Conservation (phyloP, 2,329 filamentous ascomycete species). For the Fusarium virguliforme region DNA sequence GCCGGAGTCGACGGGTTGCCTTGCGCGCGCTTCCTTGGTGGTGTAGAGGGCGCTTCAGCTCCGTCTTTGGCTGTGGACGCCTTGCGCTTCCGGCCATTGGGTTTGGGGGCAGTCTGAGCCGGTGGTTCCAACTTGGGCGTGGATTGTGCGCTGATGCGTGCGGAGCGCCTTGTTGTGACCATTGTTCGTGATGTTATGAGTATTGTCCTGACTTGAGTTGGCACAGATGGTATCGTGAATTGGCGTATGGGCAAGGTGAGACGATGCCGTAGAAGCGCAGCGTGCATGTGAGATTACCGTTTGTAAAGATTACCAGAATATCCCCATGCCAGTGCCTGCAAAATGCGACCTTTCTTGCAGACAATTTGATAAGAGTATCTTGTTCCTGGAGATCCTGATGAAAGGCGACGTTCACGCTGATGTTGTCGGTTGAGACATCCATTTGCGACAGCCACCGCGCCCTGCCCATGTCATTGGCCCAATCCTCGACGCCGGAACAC, state of each 20-base stretch:
- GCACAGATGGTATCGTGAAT: slow-evolving; percentile 29
- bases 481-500: not conserved
- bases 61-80: slow-evolving; percentile 45
- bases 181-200: slow-evolving; percentile 43
- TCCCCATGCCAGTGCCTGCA: not conserved
- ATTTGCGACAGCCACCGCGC: slow-evolving; percentile 9
- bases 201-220: slow-evolving; percentile 19
- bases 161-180: slow-evolving; percentile 58
- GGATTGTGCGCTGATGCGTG: slow-evolving; percentile 58
- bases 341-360: not conserved
- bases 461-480: slow-evolving; percentile 35
- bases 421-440: slow-evolving; percentile 7
- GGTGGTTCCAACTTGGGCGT: slow-evolving; percentile 37
- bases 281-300: slow-evolving; percentile 32
- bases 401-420: slow-evolving; percentile 30
- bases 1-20: slow-evolving; percentile 38
- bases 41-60: slow-evolving; percentile 50
- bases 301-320: not conserved
- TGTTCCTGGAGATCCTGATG: slow-evolving; percentile 14
- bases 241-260: slow-evolving; percentile 4
- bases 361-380: slow-evolving; percentile 2
- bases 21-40: slow-evolving; percentile 54
- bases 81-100: slow-evolving; percentile 57
- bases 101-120: slow-evolving; percentile 43
- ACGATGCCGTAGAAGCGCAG: slow-evolving; percentile 22